Evolutionary conservation across 768 basidiomycete species (phyloP).

Genomic region (Termitomyces sp.): DNA sequence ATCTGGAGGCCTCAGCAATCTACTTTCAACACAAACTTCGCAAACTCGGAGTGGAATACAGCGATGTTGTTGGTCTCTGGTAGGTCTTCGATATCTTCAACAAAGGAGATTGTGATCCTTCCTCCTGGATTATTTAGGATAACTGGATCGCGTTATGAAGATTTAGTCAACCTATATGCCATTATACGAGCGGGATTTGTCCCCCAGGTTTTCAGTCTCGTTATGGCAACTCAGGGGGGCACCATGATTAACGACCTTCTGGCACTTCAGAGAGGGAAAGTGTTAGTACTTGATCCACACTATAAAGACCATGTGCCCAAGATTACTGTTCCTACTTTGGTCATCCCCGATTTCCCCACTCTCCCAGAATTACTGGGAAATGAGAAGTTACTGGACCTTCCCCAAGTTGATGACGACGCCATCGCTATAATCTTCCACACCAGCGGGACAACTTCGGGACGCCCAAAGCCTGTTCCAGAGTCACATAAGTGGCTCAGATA

Average conservation of each 20-base stretch:
- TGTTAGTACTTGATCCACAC: background rate
- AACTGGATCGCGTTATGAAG: slow-evolving; percentile 1
- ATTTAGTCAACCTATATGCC: slow-evolving; percentile 6
- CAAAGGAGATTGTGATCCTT: background rate
- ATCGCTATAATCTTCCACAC: slow-evolving; percentile 7
- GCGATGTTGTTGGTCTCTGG: slow-evolving; percentile 6
- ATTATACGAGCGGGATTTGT: slow-evolving; percentile 2
- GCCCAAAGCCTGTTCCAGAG: slow-evolving; percentile 6
- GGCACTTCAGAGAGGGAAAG: background rate
- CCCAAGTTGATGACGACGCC: background rate
- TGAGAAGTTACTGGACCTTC: background rate
- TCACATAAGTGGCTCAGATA: slow-evolving; percentile 4
- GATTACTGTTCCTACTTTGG: background rate
- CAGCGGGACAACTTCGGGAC: slow-evolving; percentile 5
- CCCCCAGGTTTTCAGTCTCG: slow-evolving; percentile 5
- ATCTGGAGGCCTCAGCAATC: background rate
- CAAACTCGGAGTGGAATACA: background rate
- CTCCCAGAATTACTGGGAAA: background rate
- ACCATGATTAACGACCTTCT: slow-evolving; percentile 4
- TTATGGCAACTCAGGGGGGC: background rate
- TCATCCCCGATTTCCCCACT: background rate
- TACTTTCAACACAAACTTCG: background rate
- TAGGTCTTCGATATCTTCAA: background rate
- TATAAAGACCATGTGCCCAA: background rate
- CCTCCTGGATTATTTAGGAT: background rate